These are phyloP conservation scores for Podospora pseudopauciseta DNA, from an alignment of 495 filamentous ascomycete genomes.

Conservation along the genomic window DNA sequence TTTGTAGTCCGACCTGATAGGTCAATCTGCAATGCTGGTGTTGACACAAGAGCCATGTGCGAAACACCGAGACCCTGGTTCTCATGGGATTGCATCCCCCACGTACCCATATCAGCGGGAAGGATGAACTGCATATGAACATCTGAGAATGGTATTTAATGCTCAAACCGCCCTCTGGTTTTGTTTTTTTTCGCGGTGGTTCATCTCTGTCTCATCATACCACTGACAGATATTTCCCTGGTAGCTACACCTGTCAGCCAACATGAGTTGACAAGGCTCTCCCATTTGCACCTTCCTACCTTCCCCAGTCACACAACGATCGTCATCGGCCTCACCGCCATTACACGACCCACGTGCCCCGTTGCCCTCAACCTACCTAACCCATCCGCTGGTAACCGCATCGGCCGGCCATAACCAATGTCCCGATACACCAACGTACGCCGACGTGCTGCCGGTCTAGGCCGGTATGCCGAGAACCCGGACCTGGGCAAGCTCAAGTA, in stretches of 20 bases:
- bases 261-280: neutral
- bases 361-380: neutral
- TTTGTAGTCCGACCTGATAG: too few relatives aligned
- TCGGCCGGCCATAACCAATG: neutral
- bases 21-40: too few relatives aligned
- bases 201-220: neutral
- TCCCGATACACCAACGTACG: neutral
- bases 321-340: neutral
- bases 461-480: neutral
- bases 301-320: neutral
- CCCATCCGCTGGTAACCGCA: neutral
- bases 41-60: too few relatives aligned
- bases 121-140: neutral
- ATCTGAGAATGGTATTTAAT: neutral
- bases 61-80: neutral
- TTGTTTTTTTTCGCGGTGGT: neutral
- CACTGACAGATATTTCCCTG: neutral
- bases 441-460: constrained; percentile 7
- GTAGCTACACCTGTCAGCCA: neutral
- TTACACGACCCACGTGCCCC: neutral
- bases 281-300: neutral
- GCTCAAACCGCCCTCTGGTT: neutral
- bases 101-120: neutral
- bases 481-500: constrained; percentile 7
- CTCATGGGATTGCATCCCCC: neutral